Base-by-base conservation (phyloP, 257 asterid species). In the Capsicum chinense region DNA sequence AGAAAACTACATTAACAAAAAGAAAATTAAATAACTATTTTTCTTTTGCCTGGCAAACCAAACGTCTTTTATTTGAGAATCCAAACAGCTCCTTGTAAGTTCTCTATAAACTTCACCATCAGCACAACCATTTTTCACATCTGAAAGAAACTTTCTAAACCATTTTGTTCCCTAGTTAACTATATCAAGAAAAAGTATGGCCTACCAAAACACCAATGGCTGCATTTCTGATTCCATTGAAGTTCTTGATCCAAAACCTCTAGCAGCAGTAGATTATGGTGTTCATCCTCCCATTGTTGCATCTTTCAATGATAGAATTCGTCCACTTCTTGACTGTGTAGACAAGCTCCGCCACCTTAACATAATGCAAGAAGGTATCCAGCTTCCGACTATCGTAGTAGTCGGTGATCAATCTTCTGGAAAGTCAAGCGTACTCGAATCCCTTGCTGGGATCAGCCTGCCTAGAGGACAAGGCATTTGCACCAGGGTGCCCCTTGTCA, bases 401-500 rank as follows among this genome's bases (percentile, higher is more conserved):
- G 89, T 90, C 3, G 93, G 93, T 0, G 93, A 90, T 80, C 92
- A 87, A 48, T 90, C 90, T 2, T 88, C 92, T 9, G 93, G 93
- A 13, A 90, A 89, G 79, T 90, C 93, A 59, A 90, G 93, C 13
- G 92, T 90, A 10, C 90, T 90, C 0, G 90, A 90, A 83, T 90
- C 91, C 11, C 89, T 90, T 13, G 89, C 91, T 4, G 90, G 93
- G 3, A 91, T 89, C 79, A 83, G 91, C 88, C 92, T 91, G 66
- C 93, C 91, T 35, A 78, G 92, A 39, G 93, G 91, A 73, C 91
- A 90, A 67, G 93, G 92, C 3, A 89, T 90, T 44, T 90, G 92
- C 87, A 90, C 91, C 14, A 63, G 93, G 12, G 93, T 85, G 4
- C 92, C 93, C 0, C 89, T 90, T 54, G 85, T 90, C 0, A 86